phyloP scores from a whole-genome alignment of 805 yeast genomes.

The Pichia cabralensis region DNA sequence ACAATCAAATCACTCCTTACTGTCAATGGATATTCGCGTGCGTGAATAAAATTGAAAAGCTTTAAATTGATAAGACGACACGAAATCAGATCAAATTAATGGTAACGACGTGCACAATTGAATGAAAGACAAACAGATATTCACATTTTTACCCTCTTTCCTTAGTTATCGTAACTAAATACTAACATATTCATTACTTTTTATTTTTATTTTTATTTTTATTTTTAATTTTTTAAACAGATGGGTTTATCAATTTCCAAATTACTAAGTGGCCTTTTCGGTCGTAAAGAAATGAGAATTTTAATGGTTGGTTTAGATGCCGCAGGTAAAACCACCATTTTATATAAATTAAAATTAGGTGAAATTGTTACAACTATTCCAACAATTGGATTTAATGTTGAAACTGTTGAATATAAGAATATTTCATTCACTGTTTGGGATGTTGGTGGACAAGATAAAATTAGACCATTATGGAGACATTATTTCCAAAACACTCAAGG shows the following conservation, averaged over 20 bases:
- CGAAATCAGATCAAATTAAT: too few species aligned
- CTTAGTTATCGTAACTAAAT: not conserved
- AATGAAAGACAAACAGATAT: slow-evolving; percentile 1
- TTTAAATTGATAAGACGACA: not conserved
- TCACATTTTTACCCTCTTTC: too few species aligned
- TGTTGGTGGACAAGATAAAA: slow-evolving; percentile 99
- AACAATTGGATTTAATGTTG: slow-evolving; percentile 95
- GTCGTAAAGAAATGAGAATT: slow-evolving; percentile 96
- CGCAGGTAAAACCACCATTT: slow-evolving; percentile 96
- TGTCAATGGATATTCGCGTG: too few species aligned
- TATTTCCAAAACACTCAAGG: slow-evolving; percentile 98
- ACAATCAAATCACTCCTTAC: too few species aligned
- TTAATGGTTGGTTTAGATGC: slow-evolving; percentile 98
- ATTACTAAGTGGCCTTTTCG: slow-evolving; percentile 89
- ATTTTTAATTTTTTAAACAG: slow-evolving; percentile 15
- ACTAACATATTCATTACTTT: not conserved
- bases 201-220: too few species aligned
- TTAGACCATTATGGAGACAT: slow-evolving; percentile 98
- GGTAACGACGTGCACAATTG: too few species aligned
- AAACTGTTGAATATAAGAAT: slow-evolving; percentile 95
- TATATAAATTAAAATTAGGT: slow-evolving; percentile 89
- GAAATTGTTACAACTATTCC: slow-evolving; percentile 95
- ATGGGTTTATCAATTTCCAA: slow-evolving; percentile 97
- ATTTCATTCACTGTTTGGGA: slow-evolving; percentile 97
- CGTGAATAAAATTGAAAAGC: too few species aligned